phyloP scores from a whole-genome alignment of 805 yeast genomes.

The Grigorovia jiainica region DNA sequence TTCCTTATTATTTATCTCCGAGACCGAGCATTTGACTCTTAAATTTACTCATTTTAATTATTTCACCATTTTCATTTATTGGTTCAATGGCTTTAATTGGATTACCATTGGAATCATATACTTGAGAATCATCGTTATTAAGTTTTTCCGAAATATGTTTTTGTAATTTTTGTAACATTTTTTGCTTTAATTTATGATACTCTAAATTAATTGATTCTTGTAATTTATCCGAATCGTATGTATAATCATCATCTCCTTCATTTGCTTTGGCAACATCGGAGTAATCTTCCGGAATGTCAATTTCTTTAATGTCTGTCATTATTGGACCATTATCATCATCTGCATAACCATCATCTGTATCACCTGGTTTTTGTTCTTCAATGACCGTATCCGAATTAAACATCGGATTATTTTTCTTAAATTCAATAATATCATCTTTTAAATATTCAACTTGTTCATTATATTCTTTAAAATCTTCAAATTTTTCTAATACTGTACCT shows the following conservation, averaged over 20 bases:
- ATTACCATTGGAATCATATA: not conserved
- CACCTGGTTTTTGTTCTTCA: constrained; percentile 17
- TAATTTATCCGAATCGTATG: constrained; percentile 26
- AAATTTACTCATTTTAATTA: constrained; percentile 55
- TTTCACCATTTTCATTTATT: constrained; percentile 53
- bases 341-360: constrained; percentile 16
- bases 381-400: not conserved
- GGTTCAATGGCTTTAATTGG: constrained; percentile 38
- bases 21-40: constrained; percentile 38
- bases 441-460: constrained; percentile 37
- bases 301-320: constrained; percentile 24
- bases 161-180: constrained; percentile 35
- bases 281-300: constrained; percentile 19
- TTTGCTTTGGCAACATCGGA: constrained; percentile 11
- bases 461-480: constrained; percentile 45
- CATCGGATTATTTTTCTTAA: constrained; percentile 14
- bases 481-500: constrained; percentile 45
- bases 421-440: constrained; percentile 20
- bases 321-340: constrained; percentile 18
- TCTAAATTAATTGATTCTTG: constrained; percentile 42
- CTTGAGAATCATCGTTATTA: not conserved
- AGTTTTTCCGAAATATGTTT: not conserved
- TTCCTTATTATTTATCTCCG: not conserved
- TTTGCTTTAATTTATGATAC: constrained; percentile 46
- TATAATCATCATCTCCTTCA: constrained; percentile 14